phyloP scores from a whole-genome alignment of 2,329 filamentous ascomycete genomes.

The Cephalotrichum gorgonifer region DNA sequence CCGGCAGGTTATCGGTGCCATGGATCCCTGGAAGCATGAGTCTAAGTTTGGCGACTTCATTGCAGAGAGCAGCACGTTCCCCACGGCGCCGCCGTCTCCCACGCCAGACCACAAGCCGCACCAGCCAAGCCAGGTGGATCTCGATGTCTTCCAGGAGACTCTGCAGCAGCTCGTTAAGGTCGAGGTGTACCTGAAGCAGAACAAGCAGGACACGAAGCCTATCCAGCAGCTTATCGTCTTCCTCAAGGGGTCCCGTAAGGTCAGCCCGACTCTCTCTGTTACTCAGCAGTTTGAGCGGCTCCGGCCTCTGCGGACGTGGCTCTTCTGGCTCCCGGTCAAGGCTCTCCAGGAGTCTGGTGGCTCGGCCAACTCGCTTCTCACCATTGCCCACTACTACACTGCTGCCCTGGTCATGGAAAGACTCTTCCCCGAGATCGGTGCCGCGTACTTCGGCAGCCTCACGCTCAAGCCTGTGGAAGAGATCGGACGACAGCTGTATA shows the following conservation, averaged over 20 bases:
- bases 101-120: constrained; percentile 50
- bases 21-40: constrained; percentile 85
- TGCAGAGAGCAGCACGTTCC: constrained; percentile 65
- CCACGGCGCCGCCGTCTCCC: constrained; percentile 54
- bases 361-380: constrained; percentile 68
- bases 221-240: constrained; percentile 62
- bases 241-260: constrained; percentile 60
- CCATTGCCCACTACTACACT: constrained; percentile 87
- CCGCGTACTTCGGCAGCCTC: constrained; percentile 76
- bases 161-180: constrained; percentile 59
- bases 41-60: constrained; percentile 80
- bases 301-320: constrained; percentile 79
- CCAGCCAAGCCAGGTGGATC: constrained; percentile 58
- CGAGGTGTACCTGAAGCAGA: constrained; percentile 56
- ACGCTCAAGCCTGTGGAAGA: constrained; percentile 75
- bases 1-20: constrained; percentile 69
- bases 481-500: constrained; percentile 65
- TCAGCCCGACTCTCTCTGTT: constrained; percentile 58
- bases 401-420: constrained; percentile 80
- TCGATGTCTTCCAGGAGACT: constrained; percentile 56
- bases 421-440: constrained; percentile 82
- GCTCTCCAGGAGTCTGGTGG: constrained; percentile 68
- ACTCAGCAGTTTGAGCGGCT: constrained; percentile 85
- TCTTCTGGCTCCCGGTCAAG: constrained; percentile 89
- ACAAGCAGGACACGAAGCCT: constrained; percentile 58